Base-by-base conservation (phyloP, 78 protist genomes). In the Pigoraptor vietnamica region DNA sequence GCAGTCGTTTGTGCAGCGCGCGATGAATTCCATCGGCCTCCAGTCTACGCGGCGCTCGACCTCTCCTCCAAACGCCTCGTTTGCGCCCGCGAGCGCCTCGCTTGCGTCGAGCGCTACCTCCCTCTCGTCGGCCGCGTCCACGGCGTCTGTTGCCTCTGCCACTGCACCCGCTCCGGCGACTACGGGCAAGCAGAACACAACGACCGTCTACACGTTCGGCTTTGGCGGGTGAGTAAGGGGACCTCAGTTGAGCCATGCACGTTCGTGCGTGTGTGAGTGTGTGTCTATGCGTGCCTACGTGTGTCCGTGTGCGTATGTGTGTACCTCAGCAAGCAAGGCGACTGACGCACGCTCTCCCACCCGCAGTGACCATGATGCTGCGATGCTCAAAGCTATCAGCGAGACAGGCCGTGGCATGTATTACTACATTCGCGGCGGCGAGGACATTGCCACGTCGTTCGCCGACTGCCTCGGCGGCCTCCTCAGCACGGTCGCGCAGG, bases 401-500 rank as follows among this genome's bases (percentile, higher is more conserved):
- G 95, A 90, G 86, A 39, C 40, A 19, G 88, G 91, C 40, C 2
- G 35, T 19, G 96, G 96, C 55, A 34, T 55, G 90, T 95, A 95
- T 91, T 93, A 92, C 92, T 95, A 87, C 84, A 81, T 95, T 39
- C 55, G 39, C 82, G 34, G 40, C 79, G 79, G 19, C 33, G 94
- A 90, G 37, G 6, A 0, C 32, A 90, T 95, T 24, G 37, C 90
- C 23, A 86, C 19, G 36, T 23, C 91, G 29, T 95, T 95, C 36
- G 93, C 91, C 19, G 96, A 95, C 48, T 90, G 95, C 40, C 89
- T 95, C 23, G 96, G 96, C 33, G 96, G 96, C 67, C 93, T 95
- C n/a, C 92, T 93, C 38, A 32, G 89, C 39, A 91, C 93, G 56
- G 91, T 40, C 0, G 94, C 95, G 19, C 91, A 89, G 84, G 90